Conservation (phyloP, 2,329 filamentous ascomycete species). For the Fusarium sp. region DNA sequence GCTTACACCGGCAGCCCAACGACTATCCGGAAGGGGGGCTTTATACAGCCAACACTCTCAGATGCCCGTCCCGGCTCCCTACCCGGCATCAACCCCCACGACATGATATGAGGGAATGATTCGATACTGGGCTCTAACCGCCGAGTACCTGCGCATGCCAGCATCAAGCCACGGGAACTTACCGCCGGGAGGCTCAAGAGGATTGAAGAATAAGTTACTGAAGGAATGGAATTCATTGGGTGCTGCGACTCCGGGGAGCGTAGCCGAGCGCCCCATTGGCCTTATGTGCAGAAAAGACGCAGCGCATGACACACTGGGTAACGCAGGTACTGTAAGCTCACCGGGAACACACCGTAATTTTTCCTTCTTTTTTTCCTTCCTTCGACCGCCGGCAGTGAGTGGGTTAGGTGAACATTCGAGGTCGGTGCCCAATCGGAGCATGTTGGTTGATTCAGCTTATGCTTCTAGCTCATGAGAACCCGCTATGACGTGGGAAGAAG, state of each 20-base stretch:
- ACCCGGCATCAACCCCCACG: slow-evolving; percentile 2
- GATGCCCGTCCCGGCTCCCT: neutral
- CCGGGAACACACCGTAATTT: slow-evolving; percentile 2
- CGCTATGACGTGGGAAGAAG: neutral
- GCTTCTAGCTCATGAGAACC: neutral
- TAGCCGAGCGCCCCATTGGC: neutral
- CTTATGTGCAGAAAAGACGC: slow-evolving; percentile 7
- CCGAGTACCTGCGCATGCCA: neutral
- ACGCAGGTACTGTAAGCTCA: slow-evolving; percentile 9
- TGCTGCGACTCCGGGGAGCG: neutral
- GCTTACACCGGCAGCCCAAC: neutral
- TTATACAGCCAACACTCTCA: neutral
- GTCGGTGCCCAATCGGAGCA: slow-evolving; percentile 14
- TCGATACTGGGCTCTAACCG: neutral
- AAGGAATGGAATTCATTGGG: neutral
- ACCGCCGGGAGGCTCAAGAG: neutral
- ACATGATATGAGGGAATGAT: neutral
- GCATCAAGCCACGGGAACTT: neutral
- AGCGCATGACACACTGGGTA: neutral
- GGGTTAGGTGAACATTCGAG: neutral
- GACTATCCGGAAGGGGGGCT: neutral
- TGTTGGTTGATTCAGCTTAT: neutral
- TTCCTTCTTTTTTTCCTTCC: neutral
- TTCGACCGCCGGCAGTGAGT: neutral
- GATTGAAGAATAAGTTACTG: neutral